A percentile compares a stretch with the other conserved stretches of the same genome.
Conservation (phyloP, 2,329 filamentous ascomycete species). For the Furcasterigmium sp. region DNA sequence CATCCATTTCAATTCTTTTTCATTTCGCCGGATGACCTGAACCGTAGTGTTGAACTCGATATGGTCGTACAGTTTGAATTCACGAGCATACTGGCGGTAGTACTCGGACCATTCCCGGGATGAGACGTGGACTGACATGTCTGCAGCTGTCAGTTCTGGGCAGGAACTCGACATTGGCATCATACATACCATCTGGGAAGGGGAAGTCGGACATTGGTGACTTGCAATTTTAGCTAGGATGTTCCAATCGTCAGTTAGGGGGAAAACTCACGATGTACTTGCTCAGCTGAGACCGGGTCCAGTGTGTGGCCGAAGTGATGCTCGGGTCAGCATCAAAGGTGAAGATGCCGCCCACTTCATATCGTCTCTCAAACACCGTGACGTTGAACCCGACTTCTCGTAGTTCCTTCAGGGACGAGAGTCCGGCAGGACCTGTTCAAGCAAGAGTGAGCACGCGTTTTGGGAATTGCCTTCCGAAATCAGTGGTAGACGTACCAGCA, state of each 20-base stretch:
- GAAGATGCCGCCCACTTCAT: conserved; percentile 17
- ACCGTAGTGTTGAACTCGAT: conserved; percentile 13
- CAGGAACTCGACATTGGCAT: not conserved
- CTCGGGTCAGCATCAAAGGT: conserved; percentile 14
- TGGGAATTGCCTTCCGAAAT: too few species aligned
- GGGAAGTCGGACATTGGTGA: conserved; percentile 17
- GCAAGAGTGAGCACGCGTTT: not conserved
- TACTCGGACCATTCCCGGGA: conserved; percentile 9
- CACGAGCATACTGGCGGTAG: conserved; percentile 15
- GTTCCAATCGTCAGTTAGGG: not conserved
- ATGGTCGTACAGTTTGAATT: conserved; percentile 12
- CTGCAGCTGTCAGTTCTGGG: not conserved
- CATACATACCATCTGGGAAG: conserved; percentile 12
- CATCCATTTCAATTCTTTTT: conserved; percentile 11
- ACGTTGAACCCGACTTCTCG: conserved; percentile 17
- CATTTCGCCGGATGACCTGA: conserved; percentile 9
- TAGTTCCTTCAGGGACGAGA: conserved; percentile 17
- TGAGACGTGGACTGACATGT: not conserved
- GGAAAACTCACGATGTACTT: conserved; percentile 15
- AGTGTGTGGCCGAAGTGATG: conserved; percentile 14
- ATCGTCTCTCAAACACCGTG: conserved; percentile 16
- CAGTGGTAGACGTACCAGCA: conserved; percentile 8
- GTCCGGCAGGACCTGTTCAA: conserved; percentile 13
- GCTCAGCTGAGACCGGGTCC: conserved; percentile 16
- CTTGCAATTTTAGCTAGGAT: conserved; percentile 4